These are phyloP conservation scores for Dendrothele bispora DNA, from an alignment of 768 basidiomycete species.

Conservation along the genomic window DNA sequence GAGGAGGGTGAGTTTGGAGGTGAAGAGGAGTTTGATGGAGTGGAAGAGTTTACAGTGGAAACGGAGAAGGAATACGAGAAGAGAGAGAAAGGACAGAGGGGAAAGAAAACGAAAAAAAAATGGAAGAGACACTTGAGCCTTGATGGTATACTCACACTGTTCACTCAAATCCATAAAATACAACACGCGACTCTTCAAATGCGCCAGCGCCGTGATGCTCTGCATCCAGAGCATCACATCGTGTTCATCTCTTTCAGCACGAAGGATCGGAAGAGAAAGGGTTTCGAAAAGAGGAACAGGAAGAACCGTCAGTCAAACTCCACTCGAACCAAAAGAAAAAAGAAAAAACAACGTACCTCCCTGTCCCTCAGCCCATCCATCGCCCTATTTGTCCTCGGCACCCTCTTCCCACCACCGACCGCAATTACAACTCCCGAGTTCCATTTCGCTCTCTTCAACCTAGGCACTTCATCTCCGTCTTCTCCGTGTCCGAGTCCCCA, in stretches of 20 bases:
- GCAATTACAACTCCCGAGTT: slow-evolving; percentile 57
- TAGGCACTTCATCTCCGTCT: slow-evolving; percentile 50
- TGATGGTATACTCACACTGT: slow-evolving; percentile 96
- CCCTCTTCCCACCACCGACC: slow-evolving; percentile 42
- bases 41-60: slow-evolving; percentile 96
- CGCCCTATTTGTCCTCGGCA: slow-evolving; percentile 71
- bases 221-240: slow-evolving; percentile 99
- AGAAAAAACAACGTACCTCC: slow-evolving; percentile 44
- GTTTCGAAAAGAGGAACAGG: too few species aligned
- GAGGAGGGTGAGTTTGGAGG: slow-evolving; percentile 88
- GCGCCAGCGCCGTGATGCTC: slow-evolving; percentile 96
- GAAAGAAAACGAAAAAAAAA: neutral
- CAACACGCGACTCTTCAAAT: slow-evolving; percentile 89
- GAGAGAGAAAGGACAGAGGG: slow-evolving; percentile 2
- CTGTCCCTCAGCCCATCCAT: slow-evolving; percentile 79
- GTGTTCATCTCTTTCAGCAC: slow-evolving; percentile 99
- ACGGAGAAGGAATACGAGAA: slow-evolving; percentile 3
- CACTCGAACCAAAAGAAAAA: too few species aligned
- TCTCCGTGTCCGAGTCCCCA: slow-evolving; percentile 56
- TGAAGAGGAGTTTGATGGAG: slow-evolving; percentile 97
- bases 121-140: slow-evolving; percentile 75
- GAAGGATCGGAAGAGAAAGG: too few species aligned
- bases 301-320: too few species aligned
- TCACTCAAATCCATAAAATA: slow-evolving; percentile 99
- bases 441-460: slow-evolving; percentile 61